Percentiles rank a stretch among this genome's conserved stretches.
These are phyloP conservation scores for Phallus indusiatus DNA, from an alignment of 768 basidiomycete species.

Conservation along the genomic window DNA sequence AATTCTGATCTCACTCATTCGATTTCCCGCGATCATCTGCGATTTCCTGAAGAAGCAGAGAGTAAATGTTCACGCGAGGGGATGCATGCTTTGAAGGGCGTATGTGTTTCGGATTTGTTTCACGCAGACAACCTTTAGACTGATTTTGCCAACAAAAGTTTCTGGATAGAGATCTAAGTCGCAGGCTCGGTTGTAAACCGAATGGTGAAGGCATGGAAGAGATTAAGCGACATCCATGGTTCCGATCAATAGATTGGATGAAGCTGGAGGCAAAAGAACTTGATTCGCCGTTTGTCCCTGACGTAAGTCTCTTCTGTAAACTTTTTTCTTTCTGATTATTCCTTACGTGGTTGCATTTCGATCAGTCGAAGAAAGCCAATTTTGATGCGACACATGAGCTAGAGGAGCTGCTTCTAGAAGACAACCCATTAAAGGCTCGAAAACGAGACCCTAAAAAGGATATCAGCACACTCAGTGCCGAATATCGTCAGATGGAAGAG, in stretches of 20 bases:
- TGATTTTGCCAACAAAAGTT: constrained; percentile 38
- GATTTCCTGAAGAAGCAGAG: constrained; percentile 86
- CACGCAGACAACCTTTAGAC: neutral
- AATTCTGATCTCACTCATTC: constrained; percentile 89
- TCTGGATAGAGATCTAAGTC: constrained; percentile 74
- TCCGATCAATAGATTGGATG: constrained; percentile 35
- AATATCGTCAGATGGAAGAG: constrained; percentile 98
- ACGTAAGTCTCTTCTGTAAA: constrained; percentile 23
- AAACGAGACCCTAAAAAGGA: constrained; percentile 88
- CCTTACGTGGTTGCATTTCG: neutral
- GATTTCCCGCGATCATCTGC: constrained; percentile 78
- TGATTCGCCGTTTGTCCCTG: constrained; percentile 37
- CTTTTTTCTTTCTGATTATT: neutral
- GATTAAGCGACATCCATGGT: constrained; percentile 47
- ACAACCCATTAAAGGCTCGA: constrained; percentile 93
- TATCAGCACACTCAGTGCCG: constrained; percentile 64
- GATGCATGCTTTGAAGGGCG: constrained; percentile 70
- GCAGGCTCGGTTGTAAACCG: constrained; percentile 75
- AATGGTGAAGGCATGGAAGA: constrained; percentile 74
- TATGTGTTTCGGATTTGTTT: constrained; percentile 31
- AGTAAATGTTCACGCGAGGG: constrained; percentile 69
- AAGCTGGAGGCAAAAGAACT: constrained; percentile 31
- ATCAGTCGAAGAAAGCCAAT: constrained; percentile 94
- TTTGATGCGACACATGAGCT: constrained; percentile 98
- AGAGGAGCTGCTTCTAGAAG: constrained; percentile 90